Evolutionary conservation across 345 rosid genomes (phyloP).

Genomic region (Aurinia saxatilis): DNA sequence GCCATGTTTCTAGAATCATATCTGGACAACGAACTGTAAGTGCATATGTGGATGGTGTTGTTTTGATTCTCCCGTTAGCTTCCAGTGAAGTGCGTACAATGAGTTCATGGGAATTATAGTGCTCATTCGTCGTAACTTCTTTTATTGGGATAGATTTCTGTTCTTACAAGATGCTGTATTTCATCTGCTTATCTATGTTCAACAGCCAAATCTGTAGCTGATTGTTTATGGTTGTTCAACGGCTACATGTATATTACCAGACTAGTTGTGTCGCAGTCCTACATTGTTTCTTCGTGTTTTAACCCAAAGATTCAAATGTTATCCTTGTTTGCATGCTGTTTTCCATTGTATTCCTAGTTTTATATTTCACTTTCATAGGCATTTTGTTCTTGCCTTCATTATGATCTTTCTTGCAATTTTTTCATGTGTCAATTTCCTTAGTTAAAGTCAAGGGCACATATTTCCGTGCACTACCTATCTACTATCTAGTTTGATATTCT

Average conservation of each 20-base stretch:
- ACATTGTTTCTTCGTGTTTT: neutral
- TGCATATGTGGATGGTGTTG: neutral
- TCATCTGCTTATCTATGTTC: neutral
- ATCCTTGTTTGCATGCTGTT: neutral
- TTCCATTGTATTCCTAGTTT: neutral
- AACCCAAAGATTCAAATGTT: neutral
- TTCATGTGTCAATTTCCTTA: constrained; percentile 5
- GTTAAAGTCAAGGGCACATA: neutral
- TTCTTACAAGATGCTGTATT: neutral
- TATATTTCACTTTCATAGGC: neutral
- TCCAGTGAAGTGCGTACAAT: neutral
- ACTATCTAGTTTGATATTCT: constrained; percentile 13
- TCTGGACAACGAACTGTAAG: constrained; percentile 99
- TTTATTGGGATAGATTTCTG: neutral
- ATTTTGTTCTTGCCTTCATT: neutral
- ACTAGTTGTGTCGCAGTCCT: neutral
- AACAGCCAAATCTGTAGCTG: neutral
- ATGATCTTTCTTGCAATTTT: constrained; percentile 5
- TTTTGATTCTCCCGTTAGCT: constrained; percentile 6
- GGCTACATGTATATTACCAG: neutral
- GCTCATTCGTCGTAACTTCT: neutral
- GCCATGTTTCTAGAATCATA: constrained; percentile 83
- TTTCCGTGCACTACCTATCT: neutral
- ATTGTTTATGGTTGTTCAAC: neutral
- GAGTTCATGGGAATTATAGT: neutral